Evolutionary conservation across 768 basidiomycete species (phyloP).

Genomic region (Scleroderma bovista): DNA sequence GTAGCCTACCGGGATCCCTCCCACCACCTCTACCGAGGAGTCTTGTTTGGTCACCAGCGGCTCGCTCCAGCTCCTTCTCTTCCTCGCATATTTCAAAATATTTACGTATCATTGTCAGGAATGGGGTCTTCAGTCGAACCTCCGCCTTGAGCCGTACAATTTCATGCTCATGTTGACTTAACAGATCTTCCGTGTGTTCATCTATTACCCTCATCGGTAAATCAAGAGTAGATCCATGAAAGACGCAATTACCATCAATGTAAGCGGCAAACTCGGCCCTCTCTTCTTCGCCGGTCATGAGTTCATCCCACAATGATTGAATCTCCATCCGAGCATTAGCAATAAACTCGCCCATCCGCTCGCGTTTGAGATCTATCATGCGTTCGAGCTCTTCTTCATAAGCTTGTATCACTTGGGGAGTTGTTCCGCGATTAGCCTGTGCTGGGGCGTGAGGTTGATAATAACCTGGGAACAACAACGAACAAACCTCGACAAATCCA

Average conservation of each 20-base stretch:
- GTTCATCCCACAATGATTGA: slow-evolving; percentile 71
- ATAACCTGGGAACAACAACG: neutral
- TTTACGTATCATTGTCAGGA: slow-evolving; percentile 73
- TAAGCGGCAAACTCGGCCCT: slow-evolving; percentile 76
- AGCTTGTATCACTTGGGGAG: slow-evolving; percentile 66
- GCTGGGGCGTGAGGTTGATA: neutral
- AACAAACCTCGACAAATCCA: slow-evolving; percentile 72
- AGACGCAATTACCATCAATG: slow-evolving; percentile 59
- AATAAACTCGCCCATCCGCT: slow-evolving; percentile 83
- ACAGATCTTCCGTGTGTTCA: slow-evolving; percentile 83
- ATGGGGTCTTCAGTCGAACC: slow-evolving; percentile 65
- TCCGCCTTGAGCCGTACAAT: slow-evolving; percentile 80
- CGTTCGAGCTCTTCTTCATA: slow-evolving; percentile 89
- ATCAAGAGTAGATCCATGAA: neutral
- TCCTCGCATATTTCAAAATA: slow-evolving; percentile 91
- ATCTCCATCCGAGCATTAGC: slow-evolving; percentile 79
- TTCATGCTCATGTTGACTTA: slow-evolving; percentile 81
- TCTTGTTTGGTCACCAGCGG: slow-evolving; percentile 76
- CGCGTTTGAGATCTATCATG: slow-evolving; percentile 84
- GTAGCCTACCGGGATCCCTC: slow-evolving; percentile 76
- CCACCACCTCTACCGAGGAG: slow-evolving; percentile 69
- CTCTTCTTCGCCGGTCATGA: slow-evolving; percentile 83
- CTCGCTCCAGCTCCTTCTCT: slow-evolving; percentile 78
- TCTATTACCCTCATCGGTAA: slow-evolving; percentile 37
- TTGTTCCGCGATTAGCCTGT: slow-evolving; percentile 65